These are phyloP conservation scores for Pythium myriotylum DNA, from an alignment of 352 stramenopile species.

Conservation along the genomic window DNA sequence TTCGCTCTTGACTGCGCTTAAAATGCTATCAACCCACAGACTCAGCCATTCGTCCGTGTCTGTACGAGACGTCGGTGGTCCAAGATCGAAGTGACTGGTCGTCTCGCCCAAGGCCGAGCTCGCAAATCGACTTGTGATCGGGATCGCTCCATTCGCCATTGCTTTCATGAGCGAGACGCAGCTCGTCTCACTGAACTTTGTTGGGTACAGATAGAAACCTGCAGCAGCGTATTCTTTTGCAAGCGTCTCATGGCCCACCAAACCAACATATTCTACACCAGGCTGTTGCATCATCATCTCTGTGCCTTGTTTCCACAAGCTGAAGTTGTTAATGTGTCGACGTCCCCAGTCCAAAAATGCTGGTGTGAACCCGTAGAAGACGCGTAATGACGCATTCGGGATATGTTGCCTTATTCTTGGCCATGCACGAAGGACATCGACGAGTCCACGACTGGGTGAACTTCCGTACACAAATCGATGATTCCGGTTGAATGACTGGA, in stretches of 20 bases:
- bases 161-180: slow-evolving; percentile 94
- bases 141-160: slow-evolving; percentile 88
- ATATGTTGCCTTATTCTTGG: slow-evolving; percentile 56
- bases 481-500: slow-evolving; percentile 34
- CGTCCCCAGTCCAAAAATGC: slow-evolving; percentile 72
- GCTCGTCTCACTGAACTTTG: slow-evolving; percentile 88
- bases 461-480: slow-evolving; percentile 88
- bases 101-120: slow-evolving; percentile 74
- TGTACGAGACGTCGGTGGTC: slow-evolving; percentile 36
- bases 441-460: slow-evolving; percentile 79
- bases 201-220: slow-evolving; percentile 92
- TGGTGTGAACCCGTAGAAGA: slow-evolving; percentile 91
- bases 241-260: slow-evolving; percentile 81
- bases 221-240: slow-evolving; percentile 63
- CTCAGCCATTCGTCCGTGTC: slow-evolving; percentile 41
- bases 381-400: slow-evolving; percentile 56
- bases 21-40: slow-evolving; percentile 55
- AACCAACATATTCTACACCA: slow-evolving; percentile 74
- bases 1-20: slow-evolving; percentile 37
- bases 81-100: slow-evolving; percentile 69
- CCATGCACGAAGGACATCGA: slow-evolving; percentile 72
- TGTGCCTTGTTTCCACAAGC: slow-evolving; percentile 62
- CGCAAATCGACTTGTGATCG: slow-evolving; percentile 82
- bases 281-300: slow-evolving; percentile 37
- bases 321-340: slow-evolving; percentile 47